A percentile compares a stretch with the other conserved stretches of the same genome.
phyloP scores from a whole-genome alignment of 2,329 filamentous ascomycete species.

The Epichloe typhina region DNA sequence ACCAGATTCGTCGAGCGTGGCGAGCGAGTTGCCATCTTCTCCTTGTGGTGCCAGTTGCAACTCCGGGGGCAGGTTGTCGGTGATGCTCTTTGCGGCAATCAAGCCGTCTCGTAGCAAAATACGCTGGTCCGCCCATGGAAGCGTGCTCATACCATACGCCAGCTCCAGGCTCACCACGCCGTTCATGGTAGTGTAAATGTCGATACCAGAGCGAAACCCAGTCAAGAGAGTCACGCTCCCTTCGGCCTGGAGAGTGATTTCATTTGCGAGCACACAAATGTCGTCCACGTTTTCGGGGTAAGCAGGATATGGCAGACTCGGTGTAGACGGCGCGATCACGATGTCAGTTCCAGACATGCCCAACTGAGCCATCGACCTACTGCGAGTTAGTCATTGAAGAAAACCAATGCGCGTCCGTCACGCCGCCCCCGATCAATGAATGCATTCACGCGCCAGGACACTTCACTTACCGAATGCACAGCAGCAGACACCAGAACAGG shows the following conservation, averaged over 20 bases:
- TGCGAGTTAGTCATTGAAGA: background rate
- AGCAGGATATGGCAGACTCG: conserved; percentile 63
- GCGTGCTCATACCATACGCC: conserved; percentile 64
- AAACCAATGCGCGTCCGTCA: background rate
- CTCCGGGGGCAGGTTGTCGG: conserved; percentile 55
- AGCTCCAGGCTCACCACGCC: conserved; percentile 67
- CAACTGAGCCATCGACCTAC: conserved; percentile 63
- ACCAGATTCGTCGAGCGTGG: conserved; percentile 29
- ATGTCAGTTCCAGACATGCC: conserved; percentile 60
- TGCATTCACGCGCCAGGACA: background rate
- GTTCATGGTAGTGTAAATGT: conserved; percentile 71
- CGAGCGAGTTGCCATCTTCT: conserved; percentile 23
- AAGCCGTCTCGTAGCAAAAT: conserved; percentile 59
- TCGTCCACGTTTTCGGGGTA: conserved; percentile 76
- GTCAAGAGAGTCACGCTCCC: conserved; percentile 57
- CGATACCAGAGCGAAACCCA: conserved; percentile 69
- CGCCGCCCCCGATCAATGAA: background rate
- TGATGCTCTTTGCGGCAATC: conserved; percentile 53
- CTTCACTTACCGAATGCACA: conserved; percentile 47
- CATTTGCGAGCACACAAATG: conserved; percentile 59
- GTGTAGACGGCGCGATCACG: conserved; percentile 63
- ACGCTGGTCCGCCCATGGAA: conserved; percentile 69
- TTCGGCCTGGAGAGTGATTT: conserved; percentile 56
- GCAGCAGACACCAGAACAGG: conserved; percentile 75
- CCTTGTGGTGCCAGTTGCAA: conserved; percentile 41